Evolutionary conservation across 179 eudicot genomes (phyloP).

Genomic region (Corrigiola litoralis): DNA sequence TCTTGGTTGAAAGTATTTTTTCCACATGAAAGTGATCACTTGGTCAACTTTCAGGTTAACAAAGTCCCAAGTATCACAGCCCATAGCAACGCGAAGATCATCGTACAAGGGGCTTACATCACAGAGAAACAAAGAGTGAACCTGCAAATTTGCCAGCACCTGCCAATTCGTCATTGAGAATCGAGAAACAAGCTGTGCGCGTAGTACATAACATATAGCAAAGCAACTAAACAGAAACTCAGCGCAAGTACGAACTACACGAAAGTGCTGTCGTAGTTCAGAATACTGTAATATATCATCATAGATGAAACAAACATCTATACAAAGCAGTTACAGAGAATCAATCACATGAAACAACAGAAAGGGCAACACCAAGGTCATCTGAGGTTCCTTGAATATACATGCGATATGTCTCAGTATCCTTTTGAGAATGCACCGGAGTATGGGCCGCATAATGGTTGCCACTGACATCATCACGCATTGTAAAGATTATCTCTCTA

Average conservation of each 20-base stretch:
- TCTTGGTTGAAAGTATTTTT: too few relatives aligned
- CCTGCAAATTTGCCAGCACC: too few relatives aligned
- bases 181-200: too few relatives aligned
- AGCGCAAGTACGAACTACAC: neutral
- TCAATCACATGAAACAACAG: slow-evolving; percentile 84
- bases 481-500: slow-evolving; percentile 68
- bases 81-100: too few relatives aligned
- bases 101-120: too few relatives aligned
- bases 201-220: too few relatives aligned
- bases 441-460: slow-evolving; percentile 56
- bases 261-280: neutral
- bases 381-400: slow-evolving; percentile 76
- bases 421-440: slow-evolving; percentile 31
- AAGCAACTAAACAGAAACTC: too few relatives aligned
- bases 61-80: too few relatives aligned
- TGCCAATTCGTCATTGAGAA: too few relatives aligned
- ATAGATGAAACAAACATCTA: neutral
- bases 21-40: too few relatives aligned
- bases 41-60: too few relatives aligned
- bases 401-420: slow-evolving; percentile 81
- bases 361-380: slow-evolving; percentile 72
- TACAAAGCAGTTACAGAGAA: neutral
- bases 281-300: neutral
- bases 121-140: too few relatives aligned
- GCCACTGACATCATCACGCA: slow-evolving; percentile 50